Conservation (phyloP, 352 stramenopile genomes). For the Pythium oligandrum region DNA sequence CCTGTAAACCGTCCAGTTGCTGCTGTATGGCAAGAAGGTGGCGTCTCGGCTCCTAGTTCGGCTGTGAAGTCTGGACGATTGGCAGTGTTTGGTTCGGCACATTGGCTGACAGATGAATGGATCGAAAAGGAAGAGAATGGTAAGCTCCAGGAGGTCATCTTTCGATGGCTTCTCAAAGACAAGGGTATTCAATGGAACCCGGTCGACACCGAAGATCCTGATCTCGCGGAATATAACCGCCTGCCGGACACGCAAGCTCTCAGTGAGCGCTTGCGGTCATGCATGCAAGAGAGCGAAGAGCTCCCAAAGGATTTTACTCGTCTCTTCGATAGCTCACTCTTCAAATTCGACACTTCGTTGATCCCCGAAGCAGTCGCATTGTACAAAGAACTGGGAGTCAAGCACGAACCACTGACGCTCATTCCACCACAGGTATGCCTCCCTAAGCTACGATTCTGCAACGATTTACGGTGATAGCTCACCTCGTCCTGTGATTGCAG, state of each 20-base stretch:
- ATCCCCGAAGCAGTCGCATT: constrained; percentile 92
- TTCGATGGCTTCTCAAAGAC: constrained; percentile 91
- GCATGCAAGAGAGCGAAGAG: constrained; percentile 93
- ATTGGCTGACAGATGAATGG: constrained; percentile 95
- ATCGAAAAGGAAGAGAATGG: constrained; percentile 94
- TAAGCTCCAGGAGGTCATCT: constrained; percentile 91
- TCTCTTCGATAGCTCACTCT: constrained; percentile 92
- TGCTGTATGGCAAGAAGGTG: constrained; percentile 84
- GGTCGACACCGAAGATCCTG: constrained; percentile 73
- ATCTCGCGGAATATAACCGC: constrained; percentile 86
- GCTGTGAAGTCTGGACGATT: constrained; percentile 64
- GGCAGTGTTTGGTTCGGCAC: constrained; percentile 86
- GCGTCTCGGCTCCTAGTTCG: constrained; percentile 48
- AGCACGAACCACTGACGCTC: constrained; percentile 93
- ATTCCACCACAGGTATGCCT: constrained; percentile 83
- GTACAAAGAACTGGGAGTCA: constrained; percentile 90
- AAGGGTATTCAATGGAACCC: constrained; percentile 59
- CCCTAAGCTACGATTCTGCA: neutral
- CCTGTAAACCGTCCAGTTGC: constrained; percentile 92
- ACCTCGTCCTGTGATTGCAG: constrained; percentile 10
- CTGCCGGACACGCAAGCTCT: constrained; percentile 93
- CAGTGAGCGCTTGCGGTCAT: constrained; percentile 89
- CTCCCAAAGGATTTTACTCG: constrained; percentile 93
- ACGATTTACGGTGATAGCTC: neutral
- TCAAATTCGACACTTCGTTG: constrained; percentile 93